Evolutionary conservation across 306 rosid genomes (phyloP).

Genomic region (Luffa aegyptiaca): DNA sequence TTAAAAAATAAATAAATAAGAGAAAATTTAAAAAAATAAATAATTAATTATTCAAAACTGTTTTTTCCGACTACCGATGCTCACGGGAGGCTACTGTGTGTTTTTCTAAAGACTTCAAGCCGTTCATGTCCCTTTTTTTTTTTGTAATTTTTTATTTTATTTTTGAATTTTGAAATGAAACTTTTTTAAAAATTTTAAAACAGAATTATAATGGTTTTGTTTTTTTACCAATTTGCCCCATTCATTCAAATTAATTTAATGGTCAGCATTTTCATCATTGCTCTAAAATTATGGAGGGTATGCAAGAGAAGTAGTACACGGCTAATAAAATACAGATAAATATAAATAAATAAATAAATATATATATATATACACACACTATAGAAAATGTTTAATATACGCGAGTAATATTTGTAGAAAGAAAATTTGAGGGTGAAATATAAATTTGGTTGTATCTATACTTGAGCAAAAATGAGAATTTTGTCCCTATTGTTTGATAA

Average conservation of each 20-base stretch:
- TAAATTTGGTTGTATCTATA: no score
- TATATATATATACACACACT: no score
- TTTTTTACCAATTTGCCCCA: background rate
- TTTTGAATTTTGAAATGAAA: background rate
- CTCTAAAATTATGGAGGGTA: background rate
- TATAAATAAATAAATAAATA: no score
- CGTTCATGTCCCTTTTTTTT: background rate
- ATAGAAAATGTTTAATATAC: no score
- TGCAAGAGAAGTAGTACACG: background rate
- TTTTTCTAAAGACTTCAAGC: conserved; percentile 4
- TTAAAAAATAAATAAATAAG: background rate
- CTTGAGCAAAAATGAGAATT: no score
- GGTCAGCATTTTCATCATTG: background rate
- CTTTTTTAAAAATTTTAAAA: background rate
- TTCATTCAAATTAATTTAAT: background rate
- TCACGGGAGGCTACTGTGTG: conserved; percentile 30
- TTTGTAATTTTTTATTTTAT: background rate
- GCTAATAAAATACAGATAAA: background rate
- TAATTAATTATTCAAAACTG: conserved; percentile 18
- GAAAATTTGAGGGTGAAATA: no score
- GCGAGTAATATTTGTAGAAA: no score
- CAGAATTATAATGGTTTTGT: background rate
- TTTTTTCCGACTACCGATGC: conserved; percentile 13
- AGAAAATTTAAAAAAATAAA: background rate
- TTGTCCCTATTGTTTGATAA: no score